Evolutionary conservation across 164 flowering plant species (phyloP), one percentile per base, ranked within the genome.

Genomic region (Umbellularia californica): DNA sequence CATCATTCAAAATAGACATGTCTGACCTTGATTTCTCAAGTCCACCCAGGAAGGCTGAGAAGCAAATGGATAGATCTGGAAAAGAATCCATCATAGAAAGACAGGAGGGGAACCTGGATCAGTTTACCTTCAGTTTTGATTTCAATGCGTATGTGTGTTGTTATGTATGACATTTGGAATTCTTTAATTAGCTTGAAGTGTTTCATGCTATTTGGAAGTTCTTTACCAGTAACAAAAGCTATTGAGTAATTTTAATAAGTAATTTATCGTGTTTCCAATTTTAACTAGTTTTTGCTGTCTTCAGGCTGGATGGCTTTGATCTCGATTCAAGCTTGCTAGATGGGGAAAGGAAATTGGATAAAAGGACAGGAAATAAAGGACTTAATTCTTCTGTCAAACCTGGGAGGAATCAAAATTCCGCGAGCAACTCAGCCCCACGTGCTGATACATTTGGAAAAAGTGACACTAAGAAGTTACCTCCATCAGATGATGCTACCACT

Each of bases 1-100:
- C 97, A 72, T 88, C 99, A 27, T 92, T 95, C 84, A 93, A 89
- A 64, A 76, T 95, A 52, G 97, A 90, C 83, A 85, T 95, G 88
- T 60, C 94, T 68, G 97, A 90, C 80, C 85, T 93, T 79, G 97
- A 92, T 84, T 88, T 93, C 79, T 87, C 96, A 22, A 75, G 82
- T 62, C 86, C 91, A 41, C 71, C 88, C 3, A 85, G 83, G 77
- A 91, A 85, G 74, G 72, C 74, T 74, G 77, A 76, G 70, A 88
- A 86, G 73, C 23, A 85, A 60, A 87, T 80, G 77, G 90, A 88
- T 64, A 84, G 63, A 73, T 65, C 83, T n/a, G 79, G 78, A 74
- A 84, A 80, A 63, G 86, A 87, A 78, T 76, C 88, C 70, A 62
- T 75, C 64, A 64, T 72, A 58, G 86, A 81, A 79, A 86, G 82